Percentiles rank a stretch among this genome's conserved stretches.
Conservation (phyloP, 2,329 filamentous ascomycete species). For the Colletotrichum cordylinicola region DNA sequence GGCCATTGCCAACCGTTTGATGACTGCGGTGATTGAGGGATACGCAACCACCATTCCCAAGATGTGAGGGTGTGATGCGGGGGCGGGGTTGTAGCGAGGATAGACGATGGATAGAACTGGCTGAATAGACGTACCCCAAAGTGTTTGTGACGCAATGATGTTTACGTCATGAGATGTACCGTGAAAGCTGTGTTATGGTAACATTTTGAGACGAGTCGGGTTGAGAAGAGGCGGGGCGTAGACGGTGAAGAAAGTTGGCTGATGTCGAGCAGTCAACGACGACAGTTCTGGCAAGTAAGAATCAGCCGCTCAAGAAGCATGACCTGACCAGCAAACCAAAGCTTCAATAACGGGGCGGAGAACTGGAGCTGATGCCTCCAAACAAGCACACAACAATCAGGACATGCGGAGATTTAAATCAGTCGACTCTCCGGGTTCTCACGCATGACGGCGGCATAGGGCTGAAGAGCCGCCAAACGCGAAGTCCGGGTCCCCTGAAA, state of each 20-base stretch:
- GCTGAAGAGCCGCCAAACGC: conserved; percentile 3
- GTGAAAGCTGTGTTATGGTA: background rate
- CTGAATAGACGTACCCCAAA: background rate
- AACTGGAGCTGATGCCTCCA: background rate
- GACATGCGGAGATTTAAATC: background rate
- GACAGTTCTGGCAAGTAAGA: no score
- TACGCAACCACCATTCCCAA: conserved; percentile 66
- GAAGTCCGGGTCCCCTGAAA: conserved; percentile 7
- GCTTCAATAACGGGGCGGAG: background rate
- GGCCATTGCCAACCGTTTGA: conserved; percentile 90
- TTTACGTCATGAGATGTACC: background rate
- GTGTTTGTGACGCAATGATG: background rate
- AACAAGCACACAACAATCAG: background rate
- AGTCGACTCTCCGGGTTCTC: background rate
- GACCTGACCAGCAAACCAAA: background rate
- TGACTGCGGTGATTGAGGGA: conserved; percentile 79
- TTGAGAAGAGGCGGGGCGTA: background rate
- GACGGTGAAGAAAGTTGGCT: background rate
- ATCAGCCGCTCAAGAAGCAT: background rate
- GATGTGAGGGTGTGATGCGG: conserved; percentile 39
- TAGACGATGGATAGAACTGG: conserved; percentile 32
- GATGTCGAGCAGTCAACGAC: background rate
- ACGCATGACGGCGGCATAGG: background rate
- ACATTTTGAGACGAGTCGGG: background rate
- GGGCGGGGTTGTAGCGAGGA: background rate